Evolutionary conservation across 257 asterid genomes (phyloP).

Genomic region (Scutellaria galericulata): DNA sequence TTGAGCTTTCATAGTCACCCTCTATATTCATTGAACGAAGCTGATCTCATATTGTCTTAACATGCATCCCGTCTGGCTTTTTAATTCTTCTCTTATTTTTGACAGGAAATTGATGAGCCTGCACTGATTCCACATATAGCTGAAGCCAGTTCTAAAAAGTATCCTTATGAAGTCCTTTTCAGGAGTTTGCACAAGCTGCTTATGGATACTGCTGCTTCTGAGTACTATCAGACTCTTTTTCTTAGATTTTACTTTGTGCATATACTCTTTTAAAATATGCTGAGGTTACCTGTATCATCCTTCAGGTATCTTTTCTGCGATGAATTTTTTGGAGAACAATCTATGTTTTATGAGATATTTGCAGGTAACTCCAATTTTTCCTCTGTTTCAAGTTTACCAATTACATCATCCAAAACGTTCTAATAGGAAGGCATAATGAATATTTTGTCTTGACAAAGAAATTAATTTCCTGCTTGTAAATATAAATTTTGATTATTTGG

Average conservation of each 20-base stretch:
- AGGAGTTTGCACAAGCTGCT: constrained; percentile 99
- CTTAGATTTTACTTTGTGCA: constrained; percentile 16
- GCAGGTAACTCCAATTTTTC: constrained; percentile 62
- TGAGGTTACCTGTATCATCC: constrained; percentile 32
- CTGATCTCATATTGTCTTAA: constrained; percentile 15
- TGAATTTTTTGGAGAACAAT: constrained; percentile 92
- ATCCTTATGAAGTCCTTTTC: constrained; percentile 99
- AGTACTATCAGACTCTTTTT: constrained; percentile 53
- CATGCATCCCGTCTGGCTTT: constrained; percentile 13
- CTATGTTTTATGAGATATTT: constrained; percentile 88
- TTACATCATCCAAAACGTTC: constrained; percentile 2
- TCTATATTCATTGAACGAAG: constrained; percentile 19
- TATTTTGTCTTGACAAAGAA: constrained; percentile 3
- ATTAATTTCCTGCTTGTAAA: not conserved
- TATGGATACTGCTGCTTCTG: constrained; percentile 98
- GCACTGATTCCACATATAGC: constrained; percentile 98
- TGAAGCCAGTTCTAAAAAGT: constrained; percentile 95
- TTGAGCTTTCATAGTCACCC: constrained; percentile 12
- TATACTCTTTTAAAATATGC: constrained; percentile 28
- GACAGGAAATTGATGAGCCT: constrained; percentile 97
- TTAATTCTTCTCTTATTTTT: constrained; percentile 25
- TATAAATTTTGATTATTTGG: too few relatives aligned
- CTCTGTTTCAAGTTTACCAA: constrained; percentile 19
- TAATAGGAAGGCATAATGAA: constrained; percentile 10
- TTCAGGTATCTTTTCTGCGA: constrained; percentile 97